Evolutionary conservation across 805 yeast genomes (phyloP), one percentile per base, ranked within the genome.

Genomic region (Metschnikowia kunwiensis): DNA sequence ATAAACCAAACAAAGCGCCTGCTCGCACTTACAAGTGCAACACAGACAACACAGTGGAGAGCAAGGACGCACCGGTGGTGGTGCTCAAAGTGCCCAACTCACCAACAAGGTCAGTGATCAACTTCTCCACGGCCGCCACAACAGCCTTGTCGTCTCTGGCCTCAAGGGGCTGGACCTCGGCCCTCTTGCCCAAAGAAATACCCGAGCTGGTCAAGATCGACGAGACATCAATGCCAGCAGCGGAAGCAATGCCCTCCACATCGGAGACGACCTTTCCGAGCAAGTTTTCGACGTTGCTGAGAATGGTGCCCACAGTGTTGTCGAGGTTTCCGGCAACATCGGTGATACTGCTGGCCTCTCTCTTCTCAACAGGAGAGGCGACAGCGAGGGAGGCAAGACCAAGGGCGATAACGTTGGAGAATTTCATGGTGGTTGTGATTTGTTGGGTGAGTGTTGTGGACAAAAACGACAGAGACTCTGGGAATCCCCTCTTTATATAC

Each of bases 241-340:
- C 42, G 15, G 34, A n/a, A 12, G 44, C 42, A 23, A 37, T 20
- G 18, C 12, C 32, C 27, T 40, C 42, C 20, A 40, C 38, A 12
- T 40, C 44, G 27, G 21, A 18, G 15, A 40, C 19, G 20, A 40
- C 24, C 7, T 15, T 26, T 21, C 23, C 22, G 16, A 40, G 24
- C 27, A 40, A 37, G 20, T 5, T 12, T 16, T 26, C 36, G 17
- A 37, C 34, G 18, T 36, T 31, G 24, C 7, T 5, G 12, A 30
- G 18, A 24, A 37, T 30, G 14, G 29, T 15, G n/a, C 22, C 22
- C 17, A n/a, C 32, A 25, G 29, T 16, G n/a, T 22, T 18, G 24
- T 27, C 28, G 28, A 34, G 27, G n/a, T 17, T 11, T 23, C 25
- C 18, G 14, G 20, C 18, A 7, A 10, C 27, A 16, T 13, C 5